Evolutionary conservation across 192 early-diverging fungal genomes (phyloP).

Genomic region (Backusella mclennaniae): DNA sequence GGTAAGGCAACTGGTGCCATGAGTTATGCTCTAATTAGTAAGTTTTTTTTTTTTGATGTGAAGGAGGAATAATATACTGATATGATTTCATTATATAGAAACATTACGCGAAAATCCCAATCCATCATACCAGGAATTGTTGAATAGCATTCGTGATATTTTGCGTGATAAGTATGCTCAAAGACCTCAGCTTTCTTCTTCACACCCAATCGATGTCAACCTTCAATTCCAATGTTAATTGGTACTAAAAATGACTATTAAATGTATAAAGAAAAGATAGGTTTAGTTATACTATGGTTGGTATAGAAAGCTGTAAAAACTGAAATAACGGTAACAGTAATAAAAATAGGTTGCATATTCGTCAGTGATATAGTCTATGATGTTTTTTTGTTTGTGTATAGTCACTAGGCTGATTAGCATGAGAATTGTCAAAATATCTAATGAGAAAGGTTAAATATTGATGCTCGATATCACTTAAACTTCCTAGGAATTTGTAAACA

Average conservation of each 20-base stretch:
- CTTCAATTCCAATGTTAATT: constrained; percentile 24
- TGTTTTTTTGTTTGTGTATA: no score
- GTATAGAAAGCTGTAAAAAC: background rate
- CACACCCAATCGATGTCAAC: constrained; percentile 52
- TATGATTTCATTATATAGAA: background rate
- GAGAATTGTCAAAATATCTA: no score
- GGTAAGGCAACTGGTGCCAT: constrained; percentile 69
- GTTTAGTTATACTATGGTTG: background rate
- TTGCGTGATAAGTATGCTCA: constrained; percentile 66
- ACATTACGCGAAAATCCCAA: constrained; percentile 54
- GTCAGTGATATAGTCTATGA: no score
- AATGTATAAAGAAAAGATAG: no score
- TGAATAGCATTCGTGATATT: constrained; percentile 66
- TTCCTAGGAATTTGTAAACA: no score
- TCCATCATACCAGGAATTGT: constrained; percentile 68
- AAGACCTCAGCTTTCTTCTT: constrained; percentile 75
- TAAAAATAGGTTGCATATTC: no score
- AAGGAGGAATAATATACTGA: background rate
- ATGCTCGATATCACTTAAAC: no score
- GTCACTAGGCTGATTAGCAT: no score
- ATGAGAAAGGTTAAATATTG: no score
- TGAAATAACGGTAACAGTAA: no score
- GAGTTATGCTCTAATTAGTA: constrained; percentile 69
- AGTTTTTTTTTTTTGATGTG: constrained; percentile 14
- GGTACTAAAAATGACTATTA: background rate